Conservation (phyloP, 2,329 filamentous ascomycete species). For the Trichoderma asperellum region DNA sequence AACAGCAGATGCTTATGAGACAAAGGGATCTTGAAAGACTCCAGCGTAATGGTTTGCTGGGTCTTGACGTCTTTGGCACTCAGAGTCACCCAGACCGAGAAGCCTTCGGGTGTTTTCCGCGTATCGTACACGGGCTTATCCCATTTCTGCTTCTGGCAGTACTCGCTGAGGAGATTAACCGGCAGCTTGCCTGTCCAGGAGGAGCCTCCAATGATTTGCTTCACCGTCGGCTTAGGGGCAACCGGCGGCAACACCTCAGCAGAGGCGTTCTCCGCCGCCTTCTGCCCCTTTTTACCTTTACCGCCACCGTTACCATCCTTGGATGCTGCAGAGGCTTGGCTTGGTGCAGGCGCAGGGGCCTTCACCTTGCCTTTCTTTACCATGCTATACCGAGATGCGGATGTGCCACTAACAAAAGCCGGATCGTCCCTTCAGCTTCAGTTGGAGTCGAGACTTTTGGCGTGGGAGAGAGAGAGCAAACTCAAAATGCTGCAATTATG, state of each 20-base stretch:
- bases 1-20: constrained; percentile 75
- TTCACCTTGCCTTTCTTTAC: constrained; percentile 60
- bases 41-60: constrained; percentile 71
- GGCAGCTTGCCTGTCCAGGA: constrained; percentile 98
- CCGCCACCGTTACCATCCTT: constrained; percentile 47
- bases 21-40: constrained; percentile 79
- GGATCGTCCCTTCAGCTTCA: not conserved
- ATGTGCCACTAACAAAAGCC: constrained; percentile 11
- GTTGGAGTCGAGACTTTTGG: not conserved
- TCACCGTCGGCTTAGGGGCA: constrained; percentile 65
- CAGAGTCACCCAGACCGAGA: constrained; percentile 80
- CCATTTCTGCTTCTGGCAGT: constrained; percentile 96
- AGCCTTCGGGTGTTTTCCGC: constrained; percentile 72
- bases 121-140: constrained; percentile 90
- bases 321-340: constrained; percentile 37
- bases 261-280: constrained; percentile 37
- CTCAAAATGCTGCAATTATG: not conserved
- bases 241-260: constrained; percentile 44
- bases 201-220: constrained; percentile 87
- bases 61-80: constrained; percentile 80
- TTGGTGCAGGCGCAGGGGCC: constrained; percentile 44
- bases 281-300: constrained; percentile 50
- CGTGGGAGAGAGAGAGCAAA: not conserved
- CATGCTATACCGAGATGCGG: constrained; percentile 41
- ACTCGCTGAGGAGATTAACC: constrained; percentile 89